phyloP scores from a whole-genome alignment of 495 filamentous ascomycete species.

The Neurospora sp. region DNA sequence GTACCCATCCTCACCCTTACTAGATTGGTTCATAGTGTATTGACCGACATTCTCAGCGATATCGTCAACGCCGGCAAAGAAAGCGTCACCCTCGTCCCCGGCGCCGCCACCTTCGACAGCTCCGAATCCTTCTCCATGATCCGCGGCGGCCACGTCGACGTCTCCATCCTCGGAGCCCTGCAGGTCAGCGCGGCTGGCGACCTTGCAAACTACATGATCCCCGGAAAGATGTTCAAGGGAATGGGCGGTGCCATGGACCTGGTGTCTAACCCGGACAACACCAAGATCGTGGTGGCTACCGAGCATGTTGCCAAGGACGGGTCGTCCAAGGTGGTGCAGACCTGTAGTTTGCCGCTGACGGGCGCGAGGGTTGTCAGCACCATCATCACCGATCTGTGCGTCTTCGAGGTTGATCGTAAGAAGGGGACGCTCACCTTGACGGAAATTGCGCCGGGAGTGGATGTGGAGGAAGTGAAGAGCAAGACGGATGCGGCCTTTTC shows the following conservation, averaged over 20 bases:
- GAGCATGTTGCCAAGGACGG: conserved; percentile 55
- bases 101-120: conserved; percentile 47
- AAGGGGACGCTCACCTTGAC: conserved; percentile 41
- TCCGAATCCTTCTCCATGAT: conserved; percentile 55
- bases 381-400: conserved; percentile 49
- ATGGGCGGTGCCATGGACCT: conserved; percentile 58
- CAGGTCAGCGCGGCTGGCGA: conserved; percentile 50
- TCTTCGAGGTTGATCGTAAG: conserved; percentile 47
- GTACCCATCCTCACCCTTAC: neutral
- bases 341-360: conserved; percentile 46
- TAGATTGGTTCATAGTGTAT: neutral
- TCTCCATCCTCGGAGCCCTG: conserved; percentile 50
- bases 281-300: conserved; percentile 52
- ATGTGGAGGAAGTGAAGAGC: conserved; percentile 40
- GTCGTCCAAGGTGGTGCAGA: conserved; percentile 47
- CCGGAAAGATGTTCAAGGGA: conserved; percentile 52
- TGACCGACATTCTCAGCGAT: conserved; percentile 19
- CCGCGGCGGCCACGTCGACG: conserved; percentile 48
- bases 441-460: conserved; percentile 45
- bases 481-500: conserved; percentile 46
- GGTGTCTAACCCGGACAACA: conserved; percentile 47
- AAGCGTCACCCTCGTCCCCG: conserved; percentile 47
- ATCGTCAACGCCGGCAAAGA: conserved; percentile 56
- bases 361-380: conserved; percentile 42
- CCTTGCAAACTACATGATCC: conserved; percentile 56